Evolutionary conservation across 345 rosid species (phyloP).

Genomic region (Aethionema arabicum): DNA sequence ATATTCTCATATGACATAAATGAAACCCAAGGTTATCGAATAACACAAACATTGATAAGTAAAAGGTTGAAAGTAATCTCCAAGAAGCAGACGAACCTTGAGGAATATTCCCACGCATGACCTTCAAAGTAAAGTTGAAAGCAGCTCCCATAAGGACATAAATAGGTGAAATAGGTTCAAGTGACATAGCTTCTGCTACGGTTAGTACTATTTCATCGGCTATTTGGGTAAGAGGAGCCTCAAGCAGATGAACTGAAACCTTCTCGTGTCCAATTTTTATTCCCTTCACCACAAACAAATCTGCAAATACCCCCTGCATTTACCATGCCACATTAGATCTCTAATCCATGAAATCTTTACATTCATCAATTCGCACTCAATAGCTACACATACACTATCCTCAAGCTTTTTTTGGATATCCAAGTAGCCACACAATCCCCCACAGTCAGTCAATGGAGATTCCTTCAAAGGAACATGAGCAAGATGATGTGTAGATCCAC

Average conservation of each 20-base stretch:
- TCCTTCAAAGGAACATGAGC: conserved; percentile 88
- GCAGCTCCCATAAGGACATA: conserved; percentile 80
- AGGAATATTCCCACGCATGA: conserved; percentile 69
- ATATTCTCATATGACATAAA: conserved; percentile 1
- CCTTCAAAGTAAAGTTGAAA: conserved; percentile 65
- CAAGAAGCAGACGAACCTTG: conserved; percentile 56
- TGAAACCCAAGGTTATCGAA: conserved; percentile 1
- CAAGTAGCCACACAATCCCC: conserved; percentile 87
- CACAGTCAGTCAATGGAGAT: conserved; percentile 90
- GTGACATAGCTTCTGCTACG: conserved; percentile 97
- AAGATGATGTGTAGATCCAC: conserved; percentile 70
- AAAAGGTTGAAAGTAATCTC: not conserved
- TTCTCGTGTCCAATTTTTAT: conserved; percentile 79
- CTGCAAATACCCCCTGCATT: conserved; percentile 85
- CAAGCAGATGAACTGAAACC: conserved; percentile 77
- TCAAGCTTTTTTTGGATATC: conserved; percentile 78
- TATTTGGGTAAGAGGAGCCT: conserved; percentile 61
- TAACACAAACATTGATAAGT: conserved; percentile 11
- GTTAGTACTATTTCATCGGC: conserved; percentile 73
- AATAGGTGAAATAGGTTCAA: conserved; percentile 88
- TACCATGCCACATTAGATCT: conserved; percentile 13
- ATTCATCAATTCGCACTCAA: conserved; percentile 13
- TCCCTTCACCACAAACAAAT: conserved; percentile 84
- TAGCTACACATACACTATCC: conserved; percentile 57
- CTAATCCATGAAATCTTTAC: conserved; percentile 19